phyloP scores from a whole-genome alignment of 495 filamentous ascomycete species.

The Aspergillus nanangensis region DNA sequence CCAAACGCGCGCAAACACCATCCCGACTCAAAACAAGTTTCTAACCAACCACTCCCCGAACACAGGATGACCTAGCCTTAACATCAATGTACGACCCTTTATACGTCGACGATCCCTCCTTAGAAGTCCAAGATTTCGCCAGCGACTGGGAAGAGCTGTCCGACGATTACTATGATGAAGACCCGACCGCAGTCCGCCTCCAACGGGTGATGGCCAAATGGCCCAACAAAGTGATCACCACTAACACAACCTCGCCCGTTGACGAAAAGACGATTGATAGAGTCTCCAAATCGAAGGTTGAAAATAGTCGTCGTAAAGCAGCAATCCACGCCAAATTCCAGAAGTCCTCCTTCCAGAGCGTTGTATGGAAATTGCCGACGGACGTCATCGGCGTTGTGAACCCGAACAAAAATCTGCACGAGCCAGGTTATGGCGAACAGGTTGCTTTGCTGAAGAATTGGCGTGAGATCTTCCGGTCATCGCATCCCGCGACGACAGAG shows the following conservation, averaged over 20 bases:
- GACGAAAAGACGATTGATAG: conserved; percentile 7
- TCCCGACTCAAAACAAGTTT: no score
- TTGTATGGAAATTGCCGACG: conserved; percentile 38
- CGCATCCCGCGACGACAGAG: conserved; percentile 30
- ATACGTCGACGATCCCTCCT: conserved; percentile 35
- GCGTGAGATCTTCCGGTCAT: conserved; percentile 45
- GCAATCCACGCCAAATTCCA: conserved; percentile 1
- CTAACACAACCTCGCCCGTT: background rate
- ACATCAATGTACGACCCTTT: conserved; percentile 38
- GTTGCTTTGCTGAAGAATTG: conserved; percentile 48
- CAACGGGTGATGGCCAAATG: conserved; percentile 12
- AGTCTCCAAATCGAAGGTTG: background rate
- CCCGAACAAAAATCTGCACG: conserved; percentile 28
- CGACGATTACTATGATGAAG: conserved; percentile 49
- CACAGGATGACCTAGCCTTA: conserved; percentile 47
- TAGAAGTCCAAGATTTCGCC: conserved; percentile 39
- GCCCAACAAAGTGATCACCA: background rate
- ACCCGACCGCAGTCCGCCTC: conserved; percentile 26
- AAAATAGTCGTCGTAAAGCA: background rate
- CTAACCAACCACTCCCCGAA: no score
- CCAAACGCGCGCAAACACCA: no score
- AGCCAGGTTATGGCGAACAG: conserved; percentile 34
- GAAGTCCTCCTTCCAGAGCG: conserved; percentile 29
- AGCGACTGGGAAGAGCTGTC: conserved; percentile 49
- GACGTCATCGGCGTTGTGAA: conserved; percentile 20